phyloP scores from a whole-genome alignment of 257 asterid genomes.

The Lithospermum erythrorhizon region DNA sequence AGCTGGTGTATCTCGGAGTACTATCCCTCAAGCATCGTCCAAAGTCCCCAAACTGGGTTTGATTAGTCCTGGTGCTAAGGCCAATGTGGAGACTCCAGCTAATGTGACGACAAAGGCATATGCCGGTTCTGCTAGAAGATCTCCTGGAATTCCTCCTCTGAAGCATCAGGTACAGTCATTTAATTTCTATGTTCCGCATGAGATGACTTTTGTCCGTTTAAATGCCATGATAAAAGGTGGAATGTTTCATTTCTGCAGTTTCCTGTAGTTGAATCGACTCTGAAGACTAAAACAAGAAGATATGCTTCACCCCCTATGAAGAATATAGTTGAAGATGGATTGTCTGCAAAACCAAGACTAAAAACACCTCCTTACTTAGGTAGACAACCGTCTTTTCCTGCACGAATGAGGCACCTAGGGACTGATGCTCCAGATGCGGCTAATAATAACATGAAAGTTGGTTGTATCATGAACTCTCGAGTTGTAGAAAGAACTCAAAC shows the following conservation, averaged over 20 bases:
- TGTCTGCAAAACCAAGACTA: constrained; percentile 32
- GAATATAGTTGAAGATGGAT: constrained; percentile 46
- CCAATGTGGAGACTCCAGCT: constrained; percentile 37
- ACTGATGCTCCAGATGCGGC: constrained; percentile 24
- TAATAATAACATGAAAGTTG: constrained; percentile 20
- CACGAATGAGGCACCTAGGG: constrained; percentile 33
- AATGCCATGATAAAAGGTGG: no score
- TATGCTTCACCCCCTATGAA: constrained; percentile 45
- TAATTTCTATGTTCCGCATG: not conserved
- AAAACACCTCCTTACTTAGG: constrained; percentile 52
- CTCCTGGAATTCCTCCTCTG: constrained; percentile 34
- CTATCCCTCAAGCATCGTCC: constrained; percentile 43
- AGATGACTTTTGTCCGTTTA: not conserved
- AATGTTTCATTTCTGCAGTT: constrained; percentile 29
- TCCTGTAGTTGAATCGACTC: constrained; percentile 48
- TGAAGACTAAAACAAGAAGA: constrained; percentile 55
- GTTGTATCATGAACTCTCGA: constrained; percentile 22
- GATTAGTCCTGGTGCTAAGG: constrained; percentile 22
- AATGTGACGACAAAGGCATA: constrained; percentile 25
- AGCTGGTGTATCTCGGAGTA: constrained; percentile 28
- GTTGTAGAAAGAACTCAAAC: constrained; percentile 22
- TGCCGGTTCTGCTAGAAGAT: constrained; percentile 38
- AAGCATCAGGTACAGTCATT: constrained; percentile 62
- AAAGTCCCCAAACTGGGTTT: constrained; percentile 35
- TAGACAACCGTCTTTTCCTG: constrained; percentile 44